Evolutionary conservation across 2,329 filamentous ascomycete species (phyloP).

Genomic region (Colletotrichum sojae): DNA sequence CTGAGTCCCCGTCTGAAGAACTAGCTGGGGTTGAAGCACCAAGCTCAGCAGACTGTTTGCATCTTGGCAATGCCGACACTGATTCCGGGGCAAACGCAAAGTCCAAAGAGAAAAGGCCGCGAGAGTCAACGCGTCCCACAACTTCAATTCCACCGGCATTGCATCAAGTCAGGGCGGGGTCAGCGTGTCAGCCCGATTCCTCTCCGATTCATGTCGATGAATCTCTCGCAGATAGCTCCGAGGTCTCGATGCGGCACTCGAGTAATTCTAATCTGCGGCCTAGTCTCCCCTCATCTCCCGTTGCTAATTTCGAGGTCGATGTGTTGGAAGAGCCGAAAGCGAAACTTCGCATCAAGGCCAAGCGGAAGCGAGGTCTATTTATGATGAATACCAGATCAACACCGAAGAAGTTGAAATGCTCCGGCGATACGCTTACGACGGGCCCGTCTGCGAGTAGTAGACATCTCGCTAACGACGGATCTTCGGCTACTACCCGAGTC

Average conservation of each 20-base stretch:
- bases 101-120: no score
- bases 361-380: slow-evolving; percentile 63
- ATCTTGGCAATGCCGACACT: no score
- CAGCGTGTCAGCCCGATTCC: no score
- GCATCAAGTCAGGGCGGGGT: no score
- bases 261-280: background rate
- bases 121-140: no score
- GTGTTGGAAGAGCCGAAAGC: slow-evolving; percentile 51
- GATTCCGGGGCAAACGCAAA: no score
- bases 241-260: background rate
- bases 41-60: no score
- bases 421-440: background rate
- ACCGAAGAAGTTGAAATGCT: background rate
- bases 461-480: background rate
- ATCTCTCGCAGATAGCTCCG: no score
- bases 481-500: background rate
- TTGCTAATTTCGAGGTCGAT: background rate
- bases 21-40: no score
- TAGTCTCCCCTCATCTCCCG: background rate
- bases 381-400: slow-evolving; percentile 57
- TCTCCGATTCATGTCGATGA: no score
- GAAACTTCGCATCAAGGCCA: slow-evolving; percentile 62
- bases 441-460: background rate
- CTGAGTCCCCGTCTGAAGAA: no score
- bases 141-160: no score